Base-by-base conservation (phyloP, 805 yeast genomes). In the Candida namnaoensis region DNA sequence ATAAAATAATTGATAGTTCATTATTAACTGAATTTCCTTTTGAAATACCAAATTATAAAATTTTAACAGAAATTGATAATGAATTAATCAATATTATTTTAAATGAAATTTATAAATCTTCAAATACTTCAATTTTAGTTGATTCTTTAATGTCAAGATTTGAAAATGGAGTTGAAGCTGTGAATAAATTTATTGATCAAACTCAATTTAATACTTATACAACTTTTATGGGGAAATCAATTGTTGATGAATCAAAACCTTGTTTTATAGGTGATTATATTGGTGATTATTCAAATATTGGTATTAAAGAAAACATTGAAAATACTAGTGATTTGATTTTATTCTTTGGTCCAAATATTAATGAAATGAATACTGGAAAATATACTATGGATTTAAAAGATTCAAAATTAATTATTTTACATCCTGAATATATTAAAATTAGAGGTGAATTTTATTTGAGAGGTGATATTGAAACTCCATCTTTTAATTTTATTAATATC, bases 121-220 rank as follows among this genome's bases (percentile, higher is more conserved):
- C 64, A 41, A 69, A 64, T 13, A 93, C 96, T 7, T 74, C 82
- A 3, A 60, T 90, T 27, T 54, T 88, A 35, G 87, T 77, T 19
- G 97, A 90, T 60, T 70, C 79, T 12, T 68, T 86, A 42, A 72
- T 82, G 6, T 77, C 78, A 41, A 73, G 96, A 46, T 82, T 70
- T 51, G 71, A 72, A 13, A 64, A 68, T 28, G 70, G 70, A 15
- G 49, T 57, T 2, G 49, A 62, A 24, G 46, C 66, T 15, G 64
- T 82, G 40, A 69, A 74, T 45, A 51, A 67, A 24, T 65, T 90
- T 35, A 74, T 79, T 13, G 35, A 55, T 7, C 27, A 30, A 15
- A 54, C 73, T 14, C 56, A 66, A 34, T 71, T 75, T 54, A 80
- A 76, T 58, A 76, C 69, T 49, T 84, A 61, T 58, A 66, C 79